These are phyloP conservation scores for Cyberlindnera mycetangii DNA, from an alignment of 805 yeast genomes.

Conservation along the genomic window DNA sequence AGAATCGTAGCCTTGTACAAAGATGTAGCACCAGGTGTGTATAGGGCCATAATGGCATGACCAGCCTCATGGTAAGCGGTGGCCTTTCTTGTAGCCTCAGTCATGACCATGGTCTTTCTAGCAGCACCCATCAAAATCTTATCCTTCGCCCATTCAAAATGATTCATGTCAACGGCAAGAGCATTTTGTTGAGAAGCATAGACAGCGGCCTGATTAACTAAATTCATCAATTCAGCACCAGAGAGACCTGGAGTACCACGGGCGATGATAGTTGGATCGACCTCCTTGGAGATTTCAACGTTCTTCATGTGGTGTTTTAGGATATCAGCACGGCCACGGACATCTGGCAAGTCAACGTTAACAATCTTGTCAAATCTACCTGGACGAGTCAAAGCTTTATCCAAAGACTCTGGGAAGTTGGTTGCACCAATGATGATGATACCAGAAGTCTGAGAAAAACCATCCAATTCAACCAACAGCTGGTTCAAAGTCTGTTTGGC, in stretches of 20 bases:
- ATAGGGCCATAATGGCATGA: constrained; percentile 97
- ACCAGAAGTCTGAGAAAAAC: constrained; percentile 88
- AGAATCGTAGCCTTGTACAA: constrained; percentile 94
- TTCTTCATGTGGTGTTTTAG: constrained; percentile 88
- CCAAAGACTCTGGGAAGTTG: constrained; percentile 94
- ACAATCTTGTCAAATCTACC: constrained; percentile 97
- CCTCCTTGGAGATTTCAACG: constrained; percentile 79
- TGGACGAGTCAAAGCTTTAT: constrained; percentile 96
- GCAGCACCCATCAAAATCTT: constrained; percentile 98
- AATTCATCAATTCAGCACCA: constrained; percentile 96
- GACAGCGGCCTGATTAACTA: constrained; percentile 97
- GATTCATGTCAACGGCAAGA: constrained; percentile 81
- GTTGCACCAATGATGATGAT: constrained; percentile 97
- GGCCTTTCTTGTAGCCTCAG: constrained; percentile 88
- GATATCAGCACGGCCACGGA: constrained; percentile 93
- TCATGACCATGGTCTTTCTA: constrained; percentile 94
- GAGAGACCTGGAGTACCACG: constrained; percentile 97
- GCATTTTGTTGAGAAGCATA: constrained; percentile 94
- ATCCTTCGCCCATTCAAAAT: constrained; percentile 99
- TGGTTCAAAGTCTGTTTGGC: constrained; percentile 97
- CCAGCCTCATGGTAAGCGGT: constrained; percentile 99
- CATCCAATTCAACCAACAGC: constrained; percentile 92
- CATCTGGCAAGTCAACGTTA: constrained; percentile 94
- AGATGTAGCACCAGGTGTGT: constrained; percentile 90
- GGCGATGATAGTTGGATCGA: constrained; percentile 87